A percentile compares a stretch with the other conserved stretches of the same genome.
Evolutionary conservation across 2,329 filamentous ascomycete species (phyloP).

Genomic region (Curvularia eragrostidis): DNA sequence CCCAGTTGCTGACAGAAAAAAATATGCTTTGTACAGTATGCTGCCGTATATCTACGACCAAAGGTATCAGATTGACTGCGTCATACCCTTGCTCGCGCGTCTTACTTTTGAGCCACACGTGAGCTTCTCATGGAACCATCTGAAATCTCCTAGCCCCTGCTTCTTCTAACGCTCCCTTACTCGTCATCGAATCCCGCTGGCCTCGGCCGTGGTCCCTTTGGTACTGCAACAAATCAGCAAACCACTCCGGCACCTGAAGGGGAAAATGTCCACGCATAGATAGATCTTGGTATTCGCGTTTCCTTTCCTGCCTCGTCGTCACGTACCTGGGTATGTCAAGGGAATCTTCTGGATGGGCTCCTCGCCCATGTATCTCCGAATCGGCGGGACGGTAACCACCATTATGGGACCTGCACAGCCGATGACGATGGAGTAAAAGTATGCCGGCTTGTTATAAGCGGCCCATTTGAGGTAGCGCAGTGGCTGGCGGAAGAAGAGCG

Average conservation of each 20-base stretch:
- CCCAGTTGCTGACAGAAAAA: constrained; percentile 21
- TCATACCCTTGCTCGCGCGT: background rate
- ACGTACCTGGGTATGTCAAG: constrained; percentile 90
- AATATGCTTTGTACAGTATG: constrained; percentile 38
- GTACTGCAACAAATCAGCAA: constrained; percentile 46
- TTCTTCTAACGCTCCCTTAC: constrained; percentile 16
- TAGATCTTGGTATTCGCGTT: background rate
- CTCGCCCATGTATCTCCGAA: constrained; percentile 76
- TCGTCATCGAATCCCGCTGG: constrained; percentile 57
- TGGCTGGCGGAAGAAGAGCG: constrained; percentile 81
- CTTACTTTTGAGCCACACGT: no score
- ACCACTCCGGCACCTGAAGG: background rate
- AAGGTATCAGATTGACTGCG: background rate
- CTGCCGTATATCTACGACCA: constrained; percentile 7
- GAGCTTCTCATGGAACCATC: background rate
- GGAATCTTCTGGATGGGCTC: constrained; percentile 72
- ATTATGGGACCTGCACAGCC: constrained; percentile 74
- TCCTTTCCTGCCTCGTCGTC: background rate
- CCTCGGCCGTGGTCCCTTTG: constrained; percentile 55
- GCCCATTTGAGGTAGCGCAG: constrained; percentile 88
- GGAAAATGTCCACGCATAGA: background rate
- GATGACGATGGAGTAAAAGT: constrained; percentile 85
- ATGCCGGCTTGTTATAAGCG: constrained; percentile 83
- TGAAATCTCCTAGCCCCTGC: background rate
- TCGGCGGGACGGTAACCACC: constrained; percentile 74